phyloP scores from a whole-genome alignment of 2,329 filamentous ascomycete species.

The Sclerotinia subarctica region DNA sequence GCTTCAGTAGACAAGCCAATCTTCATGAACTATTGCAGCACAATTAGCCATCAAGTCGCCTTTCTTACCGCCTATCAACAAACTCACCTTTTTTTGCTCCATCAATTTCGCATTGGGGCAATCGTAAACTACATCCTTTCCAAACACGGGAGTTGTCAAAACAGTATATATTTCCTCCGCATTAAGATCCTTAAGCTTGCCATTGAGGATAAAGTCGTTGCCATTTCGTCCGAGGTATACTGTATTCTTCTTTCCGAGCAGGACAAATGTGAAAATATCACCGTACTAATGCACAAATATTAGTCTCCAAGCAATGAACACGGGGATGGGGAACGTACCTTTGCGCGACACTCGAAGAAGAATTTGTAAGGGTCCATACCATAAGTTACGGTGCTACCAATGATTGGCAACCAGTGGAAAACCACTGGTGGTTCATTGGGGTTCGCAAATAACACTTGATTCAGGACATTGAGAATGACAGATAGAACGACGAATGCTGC shows the following conservation, averaged over 20 bases:
- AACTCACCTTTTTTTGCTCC: slow-evolving; percentile 86
- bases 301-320: slow-evolving; percentile 20
- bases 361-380: slow-evolving; percentile 92
- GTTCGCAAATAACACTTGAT: slow-evolving; percentile 77
- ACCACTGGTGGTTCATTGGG: slow-evolving; percentile 77
- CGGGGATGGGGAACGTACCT: slow-evolving; percentile 56
- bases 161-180: slow-evolving; percentile 88
- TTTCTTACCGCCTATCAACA: not conserved
- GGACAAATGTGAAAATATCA: slow-evolving; percentile 84
- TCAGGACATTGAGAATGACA: slow-evolving; percentile 74
- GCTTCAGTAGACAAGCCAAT: slow-evolving; percentile 72
- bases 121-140: slow-evolving; percentile 84
- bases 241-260: slow-evolving; percentile 86
- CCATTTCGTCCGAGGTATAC: slow-evolving; percentile 78
- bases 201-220: slow-evolving; percentile 90
- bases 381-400: slow-evolving; percentile 90
- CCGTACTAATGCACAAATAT: slow-evolving; percentile 58
- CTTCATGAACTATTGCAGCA: slow-evolving; percentile 65
- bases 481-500: slow-evolving; percentile 48
- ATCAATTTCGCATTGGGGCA: slow-evolving; percentile 89
- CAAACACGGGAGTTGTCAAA: slow-evolving; percentile 70
- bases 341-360: slow-evolving; percentile 69
- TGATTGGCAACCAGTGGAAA: slow-evolving; percentile 76
- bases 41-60: slow-evolving; percentile 26
- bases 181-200: slow-evolving; percentile 83